These are phyloP conservation scores for Paecilomyces dactylethromorphus DNA, from an alignment of 2,329 filamentous ascomycete species.

Conservation along the genomic window DNA sequence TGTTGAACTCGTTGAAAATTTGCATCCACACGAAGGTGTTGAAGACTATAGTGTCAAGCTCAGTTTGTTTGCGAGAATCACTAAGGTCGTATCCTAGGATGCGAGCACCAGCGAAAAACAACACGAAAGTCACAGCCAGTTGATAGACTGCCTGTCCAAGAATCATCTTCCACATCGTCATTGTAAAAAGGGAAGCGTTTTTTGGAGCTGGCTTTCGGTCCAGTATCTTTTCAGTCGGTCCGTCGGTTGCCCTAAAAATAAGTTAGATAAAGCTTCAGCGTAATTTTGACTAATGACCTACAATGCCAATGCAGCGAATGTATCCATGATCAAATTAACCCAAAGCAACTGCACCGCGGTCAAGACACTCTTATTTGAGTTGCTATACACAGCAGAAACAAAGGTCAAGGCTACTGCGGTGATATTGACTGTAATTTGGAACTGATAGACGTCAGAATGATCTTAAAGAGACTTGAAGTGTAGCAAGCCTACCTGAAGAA, in stretches of 20 bases:
- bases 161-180: constrained; percentile 99
- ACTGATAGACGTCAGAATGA: constrained; percentile 57
- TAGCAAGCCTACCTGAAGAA: constrained; percentile 43
- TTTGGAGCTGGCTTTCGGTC: constrained; percentile 74
- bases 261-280: not conserved
- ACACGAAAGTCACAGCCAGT: constrained; percentile 67
- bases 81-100: constrained; percentile 55
- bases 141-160: constrained; percentile 88
- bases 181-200: constrained; percentile 69
- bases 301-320: constrained; percentile 79
- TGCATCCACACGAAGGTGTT: constrained; percentile 99
- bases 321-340: constrained; percentile 98
- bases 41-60: constrained; percentile 79
- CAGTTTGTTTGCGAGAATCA: constrained; percentile 36
- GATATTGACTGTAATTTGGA: constrained; percentile 73
- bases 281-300: constrained; percentile 9
- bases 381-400: constrained; percentile 71
- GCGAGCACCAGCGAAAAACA: constrained; percentile 66
- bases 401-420: constrained; percentile 85
- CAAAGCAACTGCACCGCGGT: constrained; percentile 88
- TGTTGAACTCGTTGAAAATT: constrained; percentile 98
- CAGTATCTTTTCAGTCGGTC: constrained; percentile 74
- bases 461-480: constrained; percentile 38
- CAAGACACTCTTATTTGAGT: constrained; percentile 65
- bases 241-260: constrained; percentile 61